These are phyloP conservation scores for Hyaloscypha bicolor DNA, from an alignment of 495 filamentous ascomycete species.

Conservation along the genomic window DNA sequence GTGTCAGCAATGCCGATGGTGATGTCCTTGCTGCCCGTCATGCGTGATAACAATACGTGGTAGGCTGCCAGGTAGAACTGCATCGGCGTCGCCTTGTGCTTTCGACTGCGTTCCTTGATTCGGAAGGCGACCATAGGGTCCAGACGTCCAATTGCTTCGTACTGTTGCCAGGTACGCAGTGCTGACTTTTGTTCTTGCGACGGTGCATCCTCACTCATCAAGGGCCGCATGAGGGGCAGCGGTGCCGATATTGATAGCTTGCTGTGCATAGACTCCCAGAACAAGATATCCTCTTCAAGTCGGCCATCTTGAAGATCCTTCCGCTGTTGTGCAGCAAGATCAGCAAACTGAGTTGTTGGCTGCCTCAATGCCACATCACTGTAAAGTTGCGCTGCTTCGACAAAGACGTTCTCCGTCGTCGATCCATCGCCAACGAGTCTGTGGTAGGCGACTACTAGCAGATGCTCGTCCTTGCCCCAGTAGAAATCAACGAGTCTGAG, in stretches of 20 bases:
- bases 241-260: neutral
- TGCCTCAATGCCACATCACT: neutral
- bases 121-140: neutral
- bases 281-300: neutral
- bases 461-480: neutral
- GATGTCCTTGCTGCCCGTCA: neutral
- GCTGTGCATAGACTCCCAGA: neutral
- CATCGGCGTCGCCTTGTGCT: neutral
- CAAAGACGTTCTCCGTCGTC: neutral
- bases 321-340: neutral
- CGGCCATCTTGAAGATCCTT: neutral
- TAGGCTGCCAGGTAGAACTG: slow-evolving; percentile 1
- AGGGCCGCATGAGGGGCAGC: too few species aligned
- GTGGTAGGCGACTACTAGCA: neutral
- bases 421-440: neutral
- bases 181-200: neutral
- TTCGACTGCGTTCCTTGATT: neutral
- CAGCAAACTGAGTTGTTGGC: neutral
- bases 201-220: too few species aligned
- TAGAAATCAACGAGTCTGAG: neutral
- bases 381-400: neutral
- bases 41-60: neutral
- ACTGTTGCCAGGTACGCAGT: neutral
- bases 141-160: neutral
- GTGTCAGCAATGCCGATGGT: neutral